These are phyloP conservation scores for Protomyces inundatus DNA, from an alignment of 1,139 yeast genomes.

Conservation along the genomic window DNA sequence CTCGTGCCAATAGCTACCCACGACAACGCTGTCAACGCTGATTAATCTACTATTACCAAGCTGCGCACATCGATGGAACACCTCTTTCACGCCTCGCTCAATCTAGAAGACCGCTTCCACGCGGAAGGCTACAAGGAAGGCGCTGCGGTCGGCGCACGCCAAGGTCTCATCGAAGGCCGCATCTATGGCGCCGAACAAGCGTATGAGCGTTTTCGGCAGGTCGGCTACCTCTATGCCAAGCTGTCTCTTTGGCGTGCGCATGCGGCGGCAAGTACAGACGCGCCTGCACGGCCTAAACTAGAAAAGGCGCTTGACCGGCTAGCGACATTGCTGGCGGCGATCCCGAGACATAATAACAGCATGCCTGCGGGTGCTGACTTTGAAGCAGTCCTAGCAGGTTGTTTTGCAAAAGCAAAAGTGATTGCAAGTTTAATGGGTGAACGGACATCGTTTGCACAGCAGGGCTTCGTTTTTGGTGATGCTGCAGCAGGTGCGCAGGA, in stretches of 20 bases:
- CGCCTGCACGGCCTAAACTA: constrained; percentile 6
- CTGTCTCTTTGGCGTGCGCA: constrained; percentile 40
- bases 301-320: constrained; percentile 29
- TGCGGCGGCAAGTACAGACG: neutral
- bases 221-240: constrained; percentile 62
- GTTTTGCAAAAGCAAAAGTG: constrained; percentile 38
- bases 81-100: constrained; percentile 5
- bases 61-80: neutral
- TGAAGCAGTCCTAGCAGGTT: constrained; percentile 36
- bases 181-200: constrained; percentile 78
- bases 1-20: too few species aligned
- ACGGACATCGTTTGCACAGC: constrained; percentile 1
- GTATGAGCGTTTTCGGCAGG: constrained; percentile 58
- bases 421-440: constrained; percentile 34
- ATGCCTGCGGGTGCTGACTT: constrained; percentile 36
- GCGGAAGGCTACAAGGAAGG: constrained; percentile 57
- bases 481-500: neutral
- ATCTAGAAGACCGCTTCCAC: constrained; percentile 38
- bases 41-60: too few species aligned
- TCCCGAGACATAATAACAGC: constrained; percentile 37
- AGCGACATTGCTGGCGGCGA: constrained; percentile 30
- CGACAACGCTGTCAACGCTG: too few species aligned
- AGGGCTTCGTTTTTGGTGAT: constrained; percentile 3
- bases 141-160: constrained; percentile 45
- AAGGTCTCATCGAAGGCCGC: constrained; percentile 65